Evolutionary conservation across 768 basidiomycete genomes (phyloP), one percentile per base, ranked within the genome.

Genomic region (Leccinum longicurvipes): DNA sequence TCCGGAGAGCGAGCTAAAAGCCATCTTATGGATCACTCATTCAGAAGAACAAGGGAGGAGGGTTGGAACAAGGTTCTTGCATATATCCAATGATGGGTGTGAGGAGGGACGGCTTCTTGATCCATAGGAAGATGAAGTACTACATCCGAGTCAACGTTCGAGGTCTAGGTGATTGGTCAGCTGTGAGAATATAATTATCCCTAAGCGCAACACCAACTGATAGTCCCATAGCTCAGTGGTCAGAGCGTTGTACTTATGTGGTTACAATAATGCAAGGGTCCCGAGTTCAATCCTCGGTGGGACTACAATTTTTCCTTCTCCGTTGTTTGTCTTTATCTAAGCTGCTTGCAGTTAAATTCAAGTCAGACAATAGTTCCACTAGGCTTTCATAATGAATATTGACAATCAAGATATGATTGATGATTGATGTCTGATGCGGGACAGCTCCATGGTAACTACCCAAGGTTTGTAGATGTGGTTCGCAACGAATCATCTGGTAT

Each of bases 21-120:
- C 91, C 0, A 72, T 92, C 39, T 67, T 94, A 4, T 94, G 92
- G 92, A 91, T 94, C 57, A 94, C 93, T 0, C 92, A 93, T 68
- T 90, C 89, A 0, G 83, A 84, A 3, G 87, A 91, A 58, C 92
- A 93, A 68, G 88, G 84, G 5, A 73, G 79, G 60, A 77, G 90
- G 51, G 82, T 89, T 36, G 92, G 90, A 14, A 90, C 82, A 2
- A 75, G 88, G 57, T 87, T 85, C 62, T 67, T 89, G 23, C 76
- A 78, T 23, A 67, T 83, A 44, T 72, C 74, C 12, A 66, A 64
- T 11, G 74, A 76, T n/a, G 74, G 74, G 49, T 79, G 77, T 51
- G 61, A 69, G 51, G 81, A 82, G 61, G 77, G 53, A 6, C 57
- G 53, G 19, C 56, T 67, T 39, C 54, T 61, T 63, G 76, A 73